Base-by-base conservation (phyloP, 1,139 yeast genomes). In the Taiozyma sp. region DNA sequence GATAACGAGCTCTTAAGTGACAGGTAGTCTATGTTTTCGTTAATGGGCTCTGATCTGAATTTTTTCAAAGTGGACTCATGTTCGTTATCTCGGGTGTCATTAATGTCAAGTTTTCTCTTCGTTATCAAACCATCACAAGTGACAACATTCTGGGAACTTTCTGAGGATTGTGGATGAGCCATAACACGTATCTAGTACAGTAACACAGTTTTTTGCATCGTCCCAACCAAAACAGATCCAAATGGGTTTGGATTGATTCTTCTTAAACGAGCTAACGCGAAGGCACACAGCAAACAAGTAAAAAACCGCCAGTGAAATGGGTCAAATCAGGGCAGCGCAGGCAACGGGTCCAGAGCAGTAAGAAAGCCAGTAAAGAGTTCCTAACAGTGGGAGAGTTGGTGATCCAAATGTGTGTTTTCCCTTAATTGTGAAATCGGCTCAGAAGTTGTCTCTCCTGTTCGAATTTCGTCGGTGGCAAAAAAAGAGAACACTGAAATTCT, bases 21-120 rank as follows among this genome's bases (percentile, higher is more conserved):
- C 6, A 59, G 52, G 46, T 50, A 59, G 47, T 62, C 65, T n/a
- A 61, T 49, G 44, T 50, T 54, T 19, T 75, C 79, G 59, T 83
- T 71, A 2, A 62, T 47, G 2, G 53, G 51, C n/a, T 46, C 48
- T 1, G 43, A 7, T 34, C 54, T 62, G 41, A 62, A 59, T 30
- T 30, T 40, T 14, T 47, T 30, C 9, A 59, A 44, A 45, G 54
- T 57, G 9, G 47, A 28, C 9, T 46, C 36, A n/a, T 38, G 13
- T 19, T 38, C 41, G 8, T 19, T 38, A 38, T 19, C 41, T 38
- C 8, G 8, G 24, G 41, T 19, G 24, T 38, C 39, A 36, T 2
- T 24, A 7, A 30, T 30, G n/a, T 30, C 36, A 6, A 38, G 41
- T 38, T 38, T 38, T 38, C 41, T 38, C 41, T 38, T 38, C 7